phyloP scores from a whole-genome alignment of 2,329 filamentous ascomycete species.

The Pseudocercospora ulei region DNA sequence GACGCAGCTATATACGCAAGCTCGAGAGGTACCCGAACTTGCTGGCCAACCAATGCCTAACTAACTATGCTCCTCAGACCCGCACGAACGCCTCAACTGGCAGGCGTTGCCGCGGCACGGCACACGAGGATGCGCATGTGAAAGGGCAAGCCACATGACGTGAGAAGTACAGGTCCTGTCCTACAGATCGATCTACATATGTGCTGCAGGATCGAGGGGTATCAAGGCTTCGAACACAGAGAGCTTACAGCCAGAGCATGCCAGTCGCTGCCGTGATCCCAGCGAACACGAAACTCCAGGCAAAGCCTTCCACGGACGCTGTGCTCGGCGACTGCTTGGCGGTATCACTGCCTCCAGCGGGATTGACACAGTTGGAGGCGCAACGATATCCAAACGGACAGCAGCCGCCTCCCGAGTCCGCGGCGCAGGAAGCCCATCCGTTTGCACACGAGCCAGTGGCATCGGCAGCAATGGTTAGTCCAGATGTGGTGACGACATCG shows the following conservation, averaged over 20 bases:
- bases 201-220: slow-evolving; percentile 5
- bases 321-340: slow-evolving; percentile 36
- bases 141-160: slow-evolving; percentile 4
- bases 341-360: slow-evolving; percentile 48
- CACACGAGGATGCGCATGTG: slow-evolving; percentile 8
- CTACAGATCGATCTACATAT: slow-evolving; percentile 2
- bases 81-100: background rate
- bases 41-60: slow-evolving; percentile 1
- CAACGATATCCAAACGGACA: slow-evolving; percentile 71
- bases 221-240: background rate
- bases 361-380: slow-evolving; percentile 59
- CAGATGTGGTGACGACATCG: slow-evolving; percentile 55
- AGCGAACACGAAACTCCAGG: slow-evolving; percentile 30
- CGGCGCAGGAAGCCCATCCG: slow-evolving; percentile 69
- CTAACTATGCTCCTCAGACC: background rate
- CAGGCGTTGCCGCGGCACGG: slow-evolving; percentile 4
- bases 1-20: slow-evolving; percentile 6
- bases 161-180: background rate
- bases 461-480: slow-evolving; percentile 54
- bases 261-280: slow-evolving; percentile 33
- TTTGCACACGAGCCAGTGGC: slow-evolving; percentile 51
- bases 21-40: slow-evolving; percentile 1
- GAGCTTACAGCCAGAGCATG: slow-evolving; percentile 35
- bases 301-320: slow-evolving; percentile 26
- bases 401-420: slow-evolving; percentile 62